Base-by-base conservation (phyloP, 2,329 filamentous ascomycete genomes). In the Sclerotinia spermophila region DNA sequence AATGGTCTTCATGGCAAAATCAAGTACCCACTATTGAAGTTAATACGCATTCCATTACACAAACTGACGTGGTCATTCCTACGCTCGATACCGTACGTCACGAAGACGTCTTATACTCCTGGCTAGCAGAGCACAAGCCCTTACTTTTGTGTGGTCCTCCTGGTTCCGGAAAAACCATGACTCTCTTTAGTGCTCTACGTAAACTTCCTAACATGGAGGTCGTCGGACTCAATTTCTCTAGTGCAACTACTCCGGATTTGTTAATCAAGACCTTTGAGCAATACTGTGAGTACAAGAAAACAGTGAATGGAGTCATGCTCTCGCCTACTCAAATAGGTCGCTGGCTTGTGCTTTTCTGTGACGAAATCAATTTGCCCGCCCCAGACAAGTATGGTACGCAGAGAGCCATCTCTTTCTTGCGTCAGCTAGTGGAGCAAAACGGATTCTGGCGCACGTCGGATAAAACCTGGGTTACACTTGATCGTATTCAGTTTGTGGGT, bases 101-200 rank as follows among this genome's bases (percentile, higher is more conserved):
- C 77, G 96, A 99, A 81, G 96, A 98, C 81, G 93, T 99, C n/a
- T 86, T 99, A 24, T 99, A 99, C 84, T 99, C 96, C 5, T 99
- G 96, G 96, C 88, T 99, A 59, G 96, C 96, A 24, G 96, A 99
- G 81, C 96, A 99, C 80, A 99, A 99, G 83, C 96, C 96, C 19
- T 85, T 99, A 27, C 85, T 99, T 67, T 90, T 99, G 24, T 99
- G 96, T 80, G 96, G 96, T 81, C 96, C 96, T 79, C 96, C 96
- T 71, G 96, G 96, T 83, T 99, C 96, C 67, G 96, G 96, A 85
- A 99, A 99, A 84, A 99, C 96, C 6, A 99, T 99, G 96, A 99
- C 96, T 17, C 85, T 99, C 19, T 99, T 99, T 84, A 97, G 95
- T 79, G 96, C 96, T 45, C 88, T 99, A 68, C 91, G 96, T 74